Base-by-base conservation (phyloP, 305 asterid species). In the Lippia alba region DNA sequence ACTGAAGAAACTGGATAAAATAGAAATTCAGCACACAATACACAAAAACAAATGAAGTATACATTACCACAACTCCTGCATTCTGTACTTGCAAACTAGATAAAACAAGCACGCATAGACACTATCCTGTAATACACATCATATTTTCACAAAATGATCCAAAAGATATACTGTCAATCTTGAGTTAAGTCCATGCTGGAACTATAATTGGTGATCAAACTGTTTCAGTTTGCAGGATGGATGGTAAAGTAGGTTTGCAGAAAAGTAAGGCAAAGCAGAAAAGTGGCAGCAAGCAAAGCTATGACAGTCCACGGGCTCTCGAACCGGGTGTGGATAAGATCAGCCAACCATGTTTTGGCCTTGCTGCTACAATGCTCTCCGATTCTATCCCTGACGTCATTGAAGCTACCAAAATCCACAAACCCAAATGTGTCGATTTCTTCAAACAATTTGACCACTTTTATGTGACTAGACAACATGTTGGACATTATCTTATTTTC, bases 271-370 rank as follows among this genome's bases (percentile, higher is more conserved):
- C 68, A 12, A 15, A 79, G 70, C 41, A 82, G 78, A 12, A 67
- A 19, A 33, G 8, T 2, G 15, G 82, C 78, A 4, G 78, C 75
- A 4, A 83, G 17, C 6, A 80, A 48, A 30, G 81, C 81, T 8
- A 74, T 15, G 1, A 32, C 69, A 20, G 70, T 72, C 82, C 81
- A 76, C 3, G 79, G 79, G 33, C 36, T 78, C 51, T 70, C 51
- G 30, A 82, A 65, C 6, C 73, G 70, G 17, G 73, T 62, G 41
- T 78, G 55, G 12, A 60, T 30, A 19, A 81, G 66, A 12, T 81
- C 75, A 3, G 73, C 77, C 15, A 75, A 6, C 82, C 79, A 82
- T 18, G 16, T 45, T 7, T n/a, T 39, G 44, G 18, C 51, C n/a
- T 7, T 6, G 24, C 5, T 2, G 9, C 44, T 15, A 16, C 62